Evolutionary conservation across 257 asterid species (phyloP).

Genomic region (Solanum ossicruentum): DNA sequence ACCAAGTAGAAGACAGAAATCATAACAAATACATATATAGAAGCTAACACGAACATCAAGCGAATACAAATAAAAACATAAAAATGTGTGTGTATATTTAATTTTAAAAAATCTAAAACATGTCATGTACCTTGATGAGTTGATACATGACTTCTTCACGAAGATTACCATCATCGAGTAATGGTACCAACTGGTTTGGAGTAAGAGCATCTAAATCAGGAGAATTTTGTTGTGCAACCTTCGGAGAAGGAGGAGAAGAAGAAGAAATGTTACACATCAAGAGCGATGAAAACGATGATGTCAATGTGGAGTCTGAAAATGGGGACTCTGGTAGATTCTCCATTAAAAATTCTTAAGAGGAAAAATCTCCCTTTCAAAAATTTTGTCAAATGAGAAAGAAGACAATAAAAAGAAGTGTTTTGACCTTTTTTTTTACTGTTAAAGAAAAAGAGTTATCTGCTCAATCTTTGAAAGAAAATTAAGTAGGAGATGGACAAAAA

Average conservation of each 20-base stretch:
- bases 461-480: background rate
- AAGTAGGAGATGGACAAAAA: background rate
- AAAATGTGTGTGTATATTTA: background rate
- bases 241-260: background rate
- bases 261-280: background rate
- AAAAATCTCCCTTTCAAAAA: background rate
- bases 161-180: background rate
- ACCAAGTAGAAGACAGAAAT: background rate
- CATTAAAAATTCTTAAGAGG: background rate
- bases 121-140: background rate
- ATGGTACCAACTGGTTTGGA: background rate
- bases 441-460: background rate
- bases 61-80: background rate
- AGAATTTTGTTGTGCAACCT: background rate
- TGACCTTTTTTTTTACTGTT: background rate
- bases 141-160: background rate
- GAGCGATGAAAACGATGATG: background rate
- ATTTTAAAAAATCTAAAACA: background rate
- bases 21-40: background rate
- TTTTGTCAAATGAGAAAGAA: background rate
- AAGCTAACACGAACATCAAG: background rate
- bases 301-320: background rate
- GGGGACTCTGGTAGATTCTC: background rate
- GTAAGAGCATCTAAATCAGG: background rate
- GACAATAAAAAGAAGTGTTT: background rate